phyloP scores from a whole-genome alignment of 441 rosid species.

The Sinapis alba region DNA sequence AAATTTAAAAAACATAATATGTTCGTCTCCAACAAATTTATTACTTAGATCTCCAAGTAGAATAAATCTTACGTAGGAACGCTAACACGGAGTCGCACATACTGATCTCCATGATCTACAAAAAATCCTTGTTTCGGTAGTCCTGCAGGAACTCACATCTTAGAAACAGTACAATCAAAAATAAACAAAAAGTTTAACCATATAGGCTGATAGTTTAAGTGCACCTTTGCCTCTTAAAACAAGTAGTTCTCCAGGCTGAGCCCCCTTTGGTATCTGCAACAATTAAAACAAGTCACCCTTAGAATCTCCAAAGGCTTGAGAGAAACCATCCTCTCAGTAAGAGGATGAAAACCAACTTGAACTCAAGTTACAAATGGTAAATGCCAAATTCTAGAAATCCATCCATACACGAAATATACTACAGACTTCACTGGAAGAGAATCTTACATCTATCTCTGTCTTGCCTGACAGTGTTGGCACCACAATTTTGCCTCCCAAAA shows the following conservation, averaged over 20 bases:
- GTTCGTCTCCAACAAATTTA: background rate
- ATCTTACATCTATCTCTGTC: constrained; percentile 64
- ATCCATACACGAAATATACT: background rate
- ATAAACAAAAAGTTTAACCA: background rate
- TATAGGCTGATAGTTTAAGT: constrained; percentile 9
- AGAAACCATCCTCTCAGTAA: constrained; percentile 4
- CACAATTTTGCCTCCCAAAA: constrained; percentile 83
- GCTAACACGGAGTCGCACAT: constrained; percentile 74
- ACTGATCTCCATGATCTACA: constrained; percentile 79
- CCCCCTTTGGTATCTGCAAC: constrained; percentile 85
- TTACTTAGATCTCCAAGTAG: background rate
- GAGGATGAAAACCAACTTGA: constrained; percentile 14
- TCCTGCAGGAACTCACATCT: constrained; percentile 51
- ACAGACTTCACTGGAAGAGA: constrained; percentile 1
- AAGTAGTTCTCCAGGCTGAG: constrained; percentile 79
- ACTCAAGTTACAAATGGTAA: constrained; percentile 1
- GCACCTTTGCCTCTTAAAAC: constrained; percentile 86
- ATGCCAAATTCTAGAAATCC: constrained; percentile 1
- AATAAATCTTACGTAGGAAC: constrained; percentile 70
- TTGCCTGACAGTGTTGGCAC: constrained; percentile 86
- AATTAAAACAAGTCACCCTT: constrained; percentile 19
- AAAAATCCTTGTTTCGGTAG: constrained; percentile 74
- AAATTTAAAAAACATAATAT: background rate
- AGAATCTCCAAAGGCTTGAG: constrained; percentile 15
- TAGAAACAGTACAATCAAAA: constrained; percentile 28